Evolutionary conservation across 78 protist species (phyloP), one percentile per base, ranked within the genome.

Genomic region (Carpediemonas membranifera): DNA sequence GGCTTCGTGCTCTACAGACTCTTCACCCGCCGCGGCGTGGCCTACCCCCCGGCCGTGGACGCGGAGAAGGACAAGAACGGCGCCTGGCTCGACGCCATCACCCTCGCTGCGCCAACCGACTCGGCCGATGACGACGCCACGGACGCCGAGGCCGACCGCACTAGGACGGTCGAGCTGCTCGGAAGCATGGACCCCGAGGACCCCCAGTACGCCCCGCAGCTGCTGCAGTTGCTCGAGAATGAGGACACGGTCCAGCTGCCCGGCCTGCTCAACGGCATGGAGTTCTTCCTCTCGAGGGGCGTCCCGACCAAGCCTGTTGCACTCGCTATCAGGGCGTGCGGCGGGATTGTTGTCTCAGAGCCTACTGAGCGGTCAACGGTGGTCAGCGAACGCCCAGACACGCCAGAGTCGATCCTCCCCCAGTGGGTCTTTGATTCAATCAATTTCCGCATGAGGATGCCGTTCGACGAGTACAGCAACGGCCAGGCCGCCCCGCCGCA

Each of bases 391-490:
- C 65, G 16, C 41, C 7, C 27, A 13, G 11, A 5, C 34, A n/a
- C 47, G n/a, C 25, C 76, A 14, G 65, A 35, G 43, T 52, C 24
- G 57, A 30, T 63, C 27, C 94, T 87, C 76, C 98, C 98, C 30
- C 98, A 93, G 84, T 93, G 95, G 95, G 79, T 93, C 25, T 86
- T 69, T 68, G 98, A 90, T 73, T 81, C 81, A 50, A 27, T 88
- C 66, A 92, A 92, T 73, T 66, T 67, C 56, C 35, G 44, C 39
- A 16, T 5, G 30, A 37, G 28, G 35, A 70, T 76, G 53, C 76
- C 74, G n/a, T 25, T 50, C 28, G 36, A 25, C 25, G 31, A 37
- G 34, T 61, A 61, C 36, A 37, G 35, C 65, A 11, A 3, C 9
- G 28, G 3, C 18, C 31, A n/a, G 5, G 47, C 28, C 25, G 59